phyloP scores from a whole-genome alignment of 1,284 basidiomycete species.

The Mycosarcoma mackinlayi region DNA sequence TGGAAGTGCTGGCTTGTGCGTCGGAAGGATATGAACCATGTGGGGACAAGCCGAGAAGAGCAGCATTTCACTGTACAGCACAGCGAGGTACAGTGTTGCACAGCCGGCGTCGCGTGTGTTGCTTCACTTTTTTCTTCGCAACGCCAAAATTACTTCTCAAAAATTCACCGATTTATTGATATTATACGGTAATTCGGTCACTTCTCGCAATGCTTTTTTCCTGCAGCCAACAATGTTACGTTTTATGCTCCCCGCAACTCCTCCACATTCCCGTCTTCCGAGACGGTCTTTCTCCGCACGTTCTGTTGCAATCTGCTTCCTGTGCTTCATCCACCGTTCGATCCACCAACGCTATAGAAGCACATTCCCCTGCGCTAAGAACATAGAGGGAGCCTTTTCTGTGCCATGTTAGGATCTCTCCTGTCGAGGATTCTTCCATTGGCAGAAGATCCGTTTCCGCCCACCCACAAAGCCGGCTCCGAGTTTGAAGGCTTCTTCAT shows the following conservation, averaged over 20 bases:
- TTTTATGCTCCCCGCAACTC: neutral
- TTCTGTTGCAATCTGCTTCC: too few species aligned
- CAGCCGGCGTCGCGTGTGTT: too few species aligned
- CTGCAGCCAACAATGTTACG: neutral
- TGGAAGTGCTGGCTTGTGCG: conserved; percentile 1
- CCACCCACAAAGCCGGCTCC: conserved; percentile 41
- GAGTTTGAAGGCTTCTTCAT: conserved; percentile 53
- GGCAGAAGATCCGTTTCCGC: conserved; percentile 38
- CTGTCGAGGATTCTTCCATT: conserved; percentile 26
- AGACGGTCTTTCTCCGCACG: neutral
- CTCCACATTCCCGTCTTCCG: conserved; percentile 39
- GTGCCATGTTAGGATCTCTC: neutral
- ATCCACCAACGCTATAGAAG: too few species aligned
- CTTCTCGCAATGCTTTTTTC: neutral
- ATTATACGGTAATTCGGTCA: conserved; percentile 1
- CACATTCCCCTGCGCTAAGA: too few species aligned
- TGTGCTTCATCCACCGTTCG: neutral
- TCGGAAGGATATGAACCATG: neutral
- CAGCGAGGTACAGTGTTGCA: too few species aligned
- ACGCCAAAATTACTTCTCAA: too few species aligned
- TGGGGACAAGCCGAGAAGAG: conserved; percentile 1
- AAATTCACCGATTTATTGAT: conserved; percentile 13
- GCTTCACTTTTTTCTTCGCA: neutral
- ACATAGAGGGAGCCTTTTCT: too few species aligned
- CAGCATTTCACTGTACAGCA: neutral